Conservation (phyloP, 164 flowering plant species). For the Protea cynaroides region DNA sequence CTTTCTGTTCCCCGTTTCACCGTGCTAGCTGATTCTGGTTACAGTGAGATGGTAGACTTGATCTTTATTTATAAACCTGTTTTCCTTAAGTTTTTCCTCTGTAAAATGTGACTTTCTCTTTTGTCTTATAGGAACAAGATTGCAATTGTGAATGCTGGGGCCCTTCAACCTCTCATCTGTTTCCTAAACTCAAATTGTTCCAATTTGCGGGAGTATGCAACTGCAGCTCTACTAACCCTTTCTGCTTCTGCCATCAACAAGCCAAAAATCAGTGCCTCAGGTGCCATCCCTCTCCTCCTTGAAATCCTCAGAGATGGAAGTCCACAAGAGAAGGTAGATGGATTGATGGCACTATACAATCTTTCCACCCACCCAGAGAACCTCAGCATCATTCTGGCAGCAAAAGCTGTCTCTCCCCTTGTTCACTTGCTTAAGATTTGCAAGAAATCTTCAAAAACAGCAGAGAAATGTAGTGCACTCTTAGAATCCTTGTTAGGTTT, state of each 20-base stretch:
- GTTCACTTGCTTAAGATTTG: constrained; percentile 54
- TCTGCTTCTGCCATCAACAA: constrained; percentile 74
- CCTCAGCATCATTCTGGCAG: constrained; percentile 38
- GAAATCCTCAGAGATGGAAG: constrained; percentile 54
- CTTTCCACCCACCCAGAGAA: constrained; percentile 62
- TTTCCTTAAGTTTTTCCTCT: background rate
- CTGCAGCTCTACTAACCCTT: constrained; percentile 74
- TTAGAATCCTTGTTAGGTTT: constrained; percentile 63
- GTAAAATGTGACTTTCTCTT: background rate
- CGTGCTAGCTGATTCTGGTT: background rate
- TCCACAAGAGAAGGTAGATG: constrained; percentile 67
- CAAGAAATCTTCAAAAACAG: constrained; percentile 67
- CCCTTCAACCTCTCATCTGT: constrained; percentile 58
- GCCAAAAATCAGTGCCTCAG: constrained; percentile 60
- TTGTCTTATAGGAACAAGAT: constrained; percentile 61
- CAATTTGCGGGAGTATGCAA: constrained; percentile 64
- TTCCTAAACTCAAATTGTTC: constrained; percentile 44
- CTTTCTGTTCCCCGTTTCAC: background rate
- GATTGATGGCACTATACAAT: constrained; percentile 78
- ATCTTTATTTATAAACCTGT: constrained; percentile 3
- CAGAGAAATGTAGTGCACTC: constrained; percentile 75
- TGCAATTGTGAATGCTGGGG: constrained; percentile 75
- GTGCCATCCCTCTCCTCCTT: constrained; percentile 77
- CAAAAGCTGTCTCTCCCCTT: constrained; percentile 51
- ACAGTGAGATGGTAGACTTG: background rate